phyloP scores from a whole-genome alignment of 2,329 filamentous ascomycete genomes.

The Xylariaceae sp. region DNA sequence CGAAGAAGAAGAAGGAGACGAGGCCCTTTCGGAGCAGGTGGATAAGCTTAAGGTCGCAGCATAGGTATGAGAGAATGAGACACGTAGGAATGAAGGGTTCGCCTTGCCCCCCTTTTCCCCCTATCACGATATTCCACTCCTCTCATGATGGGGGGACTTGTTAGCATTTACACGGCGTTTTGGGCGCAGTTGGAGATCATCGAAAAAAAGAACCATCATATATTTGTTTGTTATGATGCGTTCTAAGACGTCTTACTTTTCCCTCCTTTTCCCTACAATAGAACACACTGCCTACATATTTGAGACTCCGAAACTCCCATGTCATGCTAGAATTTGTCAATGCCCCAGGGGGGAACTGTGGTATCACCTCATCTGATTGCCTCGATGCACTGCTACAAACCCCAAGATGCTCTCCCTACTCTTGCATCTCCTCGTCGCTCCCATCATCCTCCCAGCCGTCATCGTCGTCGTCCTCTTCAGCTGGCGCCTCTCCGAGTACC shows the following conservation, averaged over 20 bases:
- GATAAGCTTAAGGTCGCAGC: constrained; percentile 68
- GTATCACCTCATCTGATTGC: constrained; percentile 19
- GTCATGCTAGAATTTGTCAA: constrained; percentile 23
- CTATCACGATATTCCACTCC: constrained; percentile 1
- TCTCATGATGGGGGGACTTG: background rate
- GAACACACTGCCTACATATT: constrained; percentile 19
- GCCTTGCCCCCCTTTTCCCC: background rate
- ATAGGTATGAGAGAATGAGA: constrained; percentile 23
- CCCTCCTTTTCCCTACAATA: constrained; percentile 3
- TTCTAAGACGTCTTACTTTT: constrained; percentile 13
- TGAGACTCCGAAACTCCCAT: constrained; percentile 26
- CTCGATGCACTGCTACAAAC: background rate
- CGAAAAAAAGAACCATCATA: constrained; percentile 11
- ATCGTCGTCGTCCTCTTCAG: constrained; percentile 52
- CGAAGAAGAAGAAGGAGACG: constrained; percentile 61
- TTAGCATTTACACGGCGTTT: constrained; percentile 27
- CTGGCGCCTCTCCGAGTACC: constrained; percentile 56
- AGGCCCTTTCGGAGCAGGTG: constrained; percentile 53
- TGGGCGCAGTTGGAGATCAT: constrained; percentile 17
- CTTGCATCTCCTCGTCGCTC: constrained; percentile 56
- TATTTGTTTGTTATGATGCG: constrained; percentile 3
- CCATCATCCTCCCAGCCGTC: constrained; percentile 44
- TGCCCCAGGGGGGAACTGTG: constrained; percentile 19
- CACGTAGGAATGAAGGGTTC: background rate
- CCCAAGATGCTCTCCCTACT: constrained; percentile 17